Conservation (phyloP, 768 basidiomycete species). For the Sporobolomyces phaffii region DNA sequence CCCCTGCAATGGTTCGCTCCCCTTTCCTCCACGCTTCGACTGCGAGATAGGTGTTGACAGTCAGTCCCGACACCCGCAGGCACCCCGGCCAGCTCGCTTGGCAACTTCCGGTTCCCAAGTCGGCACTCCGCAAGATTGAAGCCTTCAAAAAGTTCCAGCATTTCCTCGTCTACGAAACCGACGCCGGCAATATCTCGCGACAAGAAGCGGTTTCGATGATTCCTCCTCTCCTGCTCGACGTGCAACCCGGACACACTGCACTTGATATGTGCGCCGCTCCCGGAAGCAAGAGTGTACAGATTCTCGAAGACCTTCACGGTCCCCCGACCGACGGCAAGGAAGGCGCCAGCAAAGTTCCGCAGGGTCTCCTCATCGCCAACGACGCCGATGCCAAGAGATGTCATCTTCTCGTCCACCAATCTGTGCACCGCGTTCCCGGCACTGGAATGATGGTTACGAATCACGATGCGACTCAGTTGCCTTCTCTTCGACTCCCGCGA, state of each 20-base stretch:
- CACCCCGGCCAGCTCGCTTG: conserved; percentile 92
- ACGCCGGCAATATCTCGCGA: conserved; percentile 90
- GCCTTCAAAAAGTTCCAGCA: conserved; percentile 93
- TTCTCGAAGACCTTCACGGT: conserved; percentile 91
- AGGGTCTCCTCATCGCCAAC: conserved; percentile 87
- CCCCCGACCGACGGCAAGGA: conserved; percentile 49
- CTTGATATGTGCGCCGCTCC: conserved; percentile 99
- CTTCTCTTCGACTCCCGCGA: conserved; percentile 43
- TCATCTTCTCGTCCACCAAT: conserved; percentile 94
- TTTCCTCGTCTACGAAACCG: conserved; percentile 95
- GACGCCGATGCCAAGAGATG: conserved; percentile 91
- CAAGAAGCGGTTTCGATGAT: conserved; percentile 99
- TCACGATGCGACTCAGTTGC: conserved; percentile 83
- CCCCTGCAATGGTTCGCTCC: conserved; percentile 70
- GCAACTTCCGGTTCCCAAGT: conserved; percentile 90
- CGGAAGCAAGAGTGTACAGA: conserved; percentile 95
- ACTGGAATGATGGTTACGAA: conserved; percentile 93
- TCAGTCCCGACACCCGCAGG: conserved; percentile 50
- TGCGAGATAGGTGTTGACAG: background rate
- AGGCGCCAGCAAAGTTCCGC: conserved; percentile 54
- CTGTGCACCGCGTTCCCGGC: conserved; percentile 75
- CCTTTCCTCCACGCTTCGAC: background rate
- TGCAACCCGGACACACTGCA: conserved; percentile 84
- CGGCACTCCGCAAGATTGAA: conserved; percentile 72
- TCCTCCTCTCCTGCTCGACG: conserved; percentile 89